These are phyloP conservation scores for Blastobotrys robertii DNA, from an alignment of 805 yeast species.

Conservation along the genomic window DNA sequence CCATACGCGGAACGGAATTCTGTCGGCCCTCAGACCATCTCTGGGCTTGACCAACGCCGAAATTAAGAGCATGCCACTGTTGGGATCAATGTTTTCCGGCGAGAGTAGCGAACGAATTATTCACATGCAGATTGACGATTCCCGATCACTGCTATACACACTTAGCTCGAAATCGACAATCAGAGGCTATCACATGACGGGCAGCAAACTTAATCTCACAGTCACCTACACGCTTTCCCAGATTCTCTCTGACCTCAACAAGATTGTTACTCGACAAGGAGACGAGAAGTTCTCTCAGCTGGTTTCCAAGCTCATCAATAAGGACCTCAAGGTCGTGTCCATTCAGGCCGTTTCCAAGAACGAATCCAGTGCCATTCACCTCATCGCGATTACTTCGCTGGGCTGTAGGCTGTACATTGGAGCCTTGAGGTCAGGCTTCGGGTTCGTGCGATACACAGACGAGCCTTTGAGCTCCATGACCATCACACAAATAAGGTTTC, in stretches of 20 bases:
- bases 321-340: constrained; percentile 36
- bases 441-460: constrained; percentile 6
- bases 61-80: constrained; percentile 9
- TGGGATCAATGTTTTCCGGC: constrained; percentile 20
- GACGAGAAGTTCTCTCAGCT: background rate
- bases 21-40: constrained; percentile 22
- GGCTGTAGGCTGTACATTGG: constrained; percentile 73
- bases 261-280: constrained; percentile 18
- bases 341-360: constrained; percentile 49
- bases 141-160: constrained; percentile 69
- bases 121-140: constrained; percentile 64
- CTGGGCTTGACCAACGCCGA: background rate
- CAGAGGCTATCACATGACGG: constrained; percentile 59
- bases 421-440: constrained; percentile 30
- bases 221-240: constrained; percentile 23
- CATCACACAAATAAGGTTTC: constrained; percentile 34
- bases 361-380: constrained; percentile 60
- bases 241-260: constrained; percentile 20
- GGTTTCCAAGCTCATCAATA: constrained; percentile 18
- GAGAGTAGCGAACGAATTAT: constrained; percentile 45
- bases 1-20: constrained; percentile 57
- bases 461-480: constrained; percentile 29
- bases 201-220: constrained; percentile 28
- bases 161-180: constrained; percentile 75
- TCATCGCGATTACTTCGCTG: constrained; percentile 69